phyloP scores from a whole-genome alignment of 2,329 filamentous ascomycete species.

The Orbilia quercus region DNA sequence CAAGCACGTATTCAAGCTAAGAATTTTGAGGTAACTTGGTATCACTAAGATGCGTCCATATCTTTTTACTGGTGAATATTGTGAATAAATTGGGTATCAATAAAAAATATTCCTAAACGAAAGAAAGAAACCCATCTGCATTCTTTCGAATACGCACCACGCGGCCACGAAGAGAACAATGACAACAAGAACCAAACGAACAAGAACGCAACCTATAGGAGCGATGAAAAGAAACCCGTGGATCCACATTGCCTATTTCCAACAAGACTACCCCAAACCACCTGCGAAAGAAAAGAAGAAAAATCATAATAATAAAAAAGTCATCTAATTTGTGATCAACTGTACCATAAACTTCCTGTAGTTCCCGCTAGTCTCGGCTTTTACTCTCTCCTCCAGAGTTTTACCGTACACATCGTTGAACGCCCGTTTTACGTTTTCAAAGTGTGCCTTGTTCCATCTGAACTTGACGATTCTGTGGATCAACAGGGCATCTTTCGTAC shows the following conservation, averaged over 20 bases:
- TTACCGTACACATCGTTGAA: slow-evolving; percentile 78
- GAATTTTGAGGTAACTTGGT: too few species aligned
- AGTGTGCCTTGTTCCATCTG: slow-evolving; percentile 82
- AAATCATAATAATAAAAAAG: background rate
- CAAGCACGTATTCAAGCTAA: too few species aligned
- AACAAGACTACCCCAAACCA: too few species aligned
- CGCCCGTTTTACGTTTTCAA: slow-evolving; percentile 81
- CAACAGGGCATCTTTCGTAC: slow-evolving; percentile 85
- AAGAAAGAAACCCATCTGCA: background rate
- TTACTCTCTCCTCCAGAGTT: slow-evolving; percentile 76
- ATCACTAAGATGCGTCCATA: too few species aligned
- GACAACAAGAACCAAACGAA: too few species aligned
- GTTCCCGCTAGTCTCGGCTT: slow-evolving; percentile 85
- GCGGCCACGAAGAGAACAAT: too few species aligned
- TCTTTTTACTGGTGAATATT: background rate
- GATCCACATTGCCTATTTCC: too few species aligned
- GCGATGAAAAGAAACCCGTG: too few species aligned
- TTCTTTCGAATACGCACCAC: slow-evolving; percentile 10
- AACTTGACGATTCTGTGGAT: slow-evolving; percentile 78
- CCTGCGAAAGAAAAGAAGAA: background rate
- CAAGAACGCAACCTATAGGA: too few species aligned
- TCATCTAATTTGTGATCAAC: slow-evolving; percentile 60
- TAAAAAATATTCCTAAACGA: background rate
- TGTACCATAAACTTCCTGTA: slow-evolving; percentile 81
- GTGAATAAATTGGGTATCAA: slow-evolving; percentile 12